Evolutionary conservation across 2,329 filamentous ascomycete genomes (phyloP).

Genomic region (Penicillium paneum): DNA sequence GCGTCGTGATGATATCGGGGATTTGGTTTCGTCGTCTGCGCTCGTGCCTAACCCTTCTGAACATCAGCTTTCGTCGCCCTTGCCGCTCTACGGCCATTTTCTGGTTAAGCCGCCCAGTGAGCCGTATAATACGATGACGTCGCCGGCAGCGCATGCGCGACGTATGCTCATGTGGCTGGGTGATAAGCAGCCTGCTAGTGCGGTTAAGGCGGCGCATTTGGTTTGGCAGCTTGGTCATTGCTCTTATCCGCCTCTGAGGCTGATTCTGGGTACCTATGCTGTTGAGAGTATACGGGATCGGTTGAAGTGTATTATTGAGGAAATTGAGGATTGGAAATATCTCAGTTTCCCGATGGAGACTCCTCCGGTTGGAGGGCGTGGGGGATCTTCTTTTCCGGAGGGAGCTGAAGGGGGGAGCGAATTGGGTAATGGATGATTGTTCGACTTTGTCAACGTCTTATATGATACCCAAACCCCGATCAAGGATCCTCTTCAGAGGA

Average conservation of each 20-base stretch:
- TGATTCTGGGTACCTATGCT: slow-evolving; percentile 89
- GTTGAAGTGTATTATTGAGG: slow-evolving; percentile 85
- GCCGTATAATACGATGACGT: slow-evolving; percentile 72
- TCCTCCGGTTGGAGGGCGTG: slow-evolving; percentile 5
- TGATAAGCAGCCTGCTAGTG: slow-evolving; percentile 86
- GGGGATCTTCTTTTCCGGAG: neutral
- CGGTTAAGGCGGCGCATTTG: slow-evolving; percentile 86
- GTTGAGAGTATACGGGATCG: slow-evolving; percentile 94
- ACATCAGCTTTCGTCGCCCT: slow-evolving; percentile 45
- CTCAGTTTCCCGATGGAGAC: slow-evolving; percentile 61
- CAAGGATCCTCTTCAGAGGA: no score
- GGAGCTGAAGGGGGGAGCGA: neutral
- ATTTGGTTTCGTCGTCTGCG: slow-evolving; percentile 30
- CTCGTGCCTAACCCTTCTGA: slow-evolving; percentile 20
- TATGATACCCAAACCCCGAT: neutral
- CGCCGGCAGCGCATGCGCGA: slow-evolving; percentile 82
- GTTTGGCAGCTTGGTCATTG: slow-evolving; percentile 95
- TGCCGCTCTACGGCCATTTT: slow-evolving; percentile 88
- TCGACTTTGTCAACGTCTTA: neutral
- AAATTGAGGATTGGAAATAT: slow-evolving; percentile 91
- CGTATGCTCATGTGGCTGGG: slow-evolving; percentile 93
- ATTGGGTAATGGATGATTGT: slow-evolving; percentile 1
- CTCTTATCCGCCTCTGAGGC: slow-evolving; percentile 80
- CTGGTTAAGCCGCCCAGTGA: slow-evolving; percentile 81
- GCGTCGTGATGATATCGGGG: slow-evolving; percentile 67